Evolutionary conservation across 768 basidiomycete species (phyloP), one percentile per base, ranked within the genome.

Genomic region (Coprinopsis marcescibilis): DNA sequence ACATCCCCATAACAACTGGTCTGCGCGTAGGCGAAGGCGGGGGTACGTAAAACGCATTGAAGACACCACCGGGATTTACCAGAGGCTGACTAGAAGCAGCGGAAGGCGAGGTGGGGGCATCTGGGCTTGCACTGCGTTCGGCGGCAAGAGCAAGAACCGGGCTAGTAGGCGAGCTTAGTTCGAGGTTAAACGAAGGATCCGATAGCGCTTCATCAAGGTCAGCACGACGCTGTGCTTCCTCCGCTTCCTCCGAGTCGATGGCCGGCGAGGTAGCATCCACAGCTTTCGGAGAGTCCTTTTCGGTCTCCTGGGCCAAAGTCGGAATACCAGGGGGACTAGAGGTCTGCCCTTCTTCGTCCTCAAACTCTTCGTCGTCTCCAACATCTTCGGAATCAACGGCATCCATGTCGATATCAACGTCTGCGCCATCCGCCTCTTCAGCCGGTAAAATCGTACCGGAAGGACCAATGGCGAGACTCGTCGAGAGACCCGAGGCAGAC

Each of bases 181-280:
- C 67, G 1, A 64, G 59, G 19, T 68, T 67, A 48, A 67, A 70
- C 13, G 63, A 61, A 6, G 68, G 68, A 36, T 70, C 68, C 5
- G 59, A 55, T 37, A 58, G 63, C 7, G 64, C 60, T 46, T 65
- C 65, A 21, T 65, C 60, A 15, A 49, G 41, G 21, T 10, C 39
- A 10, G 17, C 41, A 4, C 41, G 41, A 11, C 41, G 41, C 19
- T 27, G n/a, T n/a, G 24, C 41, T 43, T 43, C 41, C 17, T 43
- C 41, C 26, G 8, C 30, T 32, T 26, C 41, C 26, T 27, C 26
- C 4, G 17, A 7, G 10, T 37, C 35, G 17, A 19, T n/a, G n/a
- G 8, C 30, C 30, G n/a, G 30, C 30, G n/a, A n/a, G n/a, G n/a
- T n/a, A n/a, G n/a, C n/a, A n/a, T n/a, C n/a, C n/a, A n/a, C n/a